Percentiles rank a stretch among this genome's conserved stretches.
Evolutionary conservation across 1,139 yeast species (phyloP).

Genomic region (Scheffersomyces quercinus): DNA sequence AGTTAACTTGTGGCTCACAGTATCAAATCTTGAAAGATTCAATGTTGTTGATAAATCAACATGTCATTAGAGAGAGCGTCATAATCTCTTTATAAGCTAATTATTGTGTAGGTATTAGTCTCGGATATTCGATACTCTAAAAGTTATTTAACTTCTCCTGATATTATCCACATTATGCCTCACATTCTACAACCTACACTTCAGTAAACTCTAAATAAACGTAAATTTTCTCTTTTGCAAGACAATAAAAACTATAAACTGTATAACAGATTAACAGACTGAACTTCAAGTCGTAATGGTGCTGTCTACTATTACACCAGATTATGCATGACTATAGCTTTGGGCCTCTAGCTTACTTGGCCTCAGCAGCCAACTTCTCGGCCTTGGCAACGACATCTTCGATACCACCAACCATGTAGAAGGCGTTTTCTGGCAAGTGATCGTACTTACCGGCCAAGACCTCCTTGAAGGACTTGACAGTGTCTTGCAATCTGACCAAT

Average conservation of each 20-base stretch:
- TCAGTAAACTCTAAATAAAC: slow-evolving; percentile 3
- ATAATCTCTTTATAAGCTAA: no score
- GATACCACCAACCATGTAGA: slow-evolving; percentile 99
- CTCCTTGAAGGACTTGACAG: slow-evolving; percentile 91
- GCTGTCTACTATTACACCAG: not conserved
- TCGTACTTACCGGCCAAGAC: slow-evolving; percentile 98
- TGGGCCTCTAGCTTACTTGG: slow-evolving; percentile 48
- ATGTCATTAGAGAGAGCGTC: no score
- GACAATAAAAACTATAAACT: slow-evolving; percentile 3
- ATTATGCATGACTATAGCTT: no score
- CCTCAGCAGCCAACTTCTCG: slow-evolving; percentile 96
- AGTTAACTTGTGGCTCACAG: no score
- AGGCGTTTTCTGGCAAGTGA: slow-evolving; percentile 97
- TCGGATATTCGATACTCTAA: no score
- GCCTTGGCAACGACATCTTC: slow-evolving; percentile 98
- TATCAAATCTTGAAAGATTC: no score
- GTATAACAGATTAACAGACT: slow-evolving; percentile 7
- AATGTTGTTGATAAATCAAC: no score
- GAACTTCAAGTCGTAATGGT: slow-evolving; percentile 11
- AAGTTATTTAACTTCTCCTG: no score
- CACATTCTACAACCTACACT: not conserved
- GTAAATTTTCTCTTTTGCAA: slow-evolving; percentile 2
- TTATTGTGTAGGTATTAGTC: no score
- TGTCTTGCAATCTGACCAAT: slow-evolving; percentile 94
- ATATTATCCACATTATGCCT: no score